phyloP scores from a whole-genome alignment of 495 filamentous ascomycete genomes.

The Jackrogersella minutella region DNA sequence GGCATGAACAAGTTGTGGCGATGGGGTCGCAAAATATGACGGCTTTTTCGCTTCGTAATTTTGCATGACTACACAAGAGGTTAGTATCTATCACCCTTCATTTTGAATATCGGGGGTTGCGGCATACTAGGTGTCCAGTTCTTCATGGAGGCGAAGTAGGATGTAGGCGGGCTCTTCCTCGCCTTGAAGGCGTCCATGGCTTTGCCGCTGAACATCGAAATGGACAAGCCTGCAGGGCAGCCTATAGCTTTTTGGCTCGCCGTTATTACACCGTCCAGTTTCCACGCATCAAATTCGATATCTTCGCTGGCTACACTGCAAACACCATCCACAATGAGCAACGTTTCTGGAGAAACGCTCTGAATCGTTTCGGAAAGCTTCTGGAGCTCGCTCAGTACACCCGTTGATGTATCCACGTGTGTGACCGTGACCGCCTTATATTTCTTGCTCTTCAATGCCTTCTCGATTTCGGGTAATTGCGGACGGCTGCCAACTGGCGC shows the following conservation, averaged over 20 bases:
- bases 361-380: constrained; percentile 81
- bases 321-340: constrained; percentile 92
- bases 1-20: constrained; percentile 92
- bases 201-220: constrained; percentile 88
- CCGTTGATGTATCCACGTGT: constrained; percentile 96
- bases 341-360: constrained; percentile 84
- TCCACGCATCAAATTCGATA: constrained; percentile 94
- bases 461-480: constrained; percentile 85
- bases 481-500: constrained; percentile 88
- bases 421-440: constrained; percentile 95
- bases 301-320: constrained; percentile 97
- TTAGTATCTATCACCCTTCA: constrained; percentile 25
- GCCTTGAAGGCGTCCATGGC: constrained; percentile 84
- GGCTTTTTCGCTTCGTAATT: constrained; percentile 98
- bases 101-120: background rate
- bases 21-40: constrained; percentile 96
- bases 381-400: constrained; percentile 90
- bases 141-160: constrained; percentile 94
- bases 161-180: constrained; percentile 77
- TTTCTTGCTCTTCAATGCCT: constrained; percentile 82
- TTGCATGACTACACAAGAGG: constrained; percentile 74
- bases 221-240: constrained; percentile 89
- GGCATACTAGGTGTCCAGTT: constrained; percentile 90
- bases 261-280: constrained; percentile 89
- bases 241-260: constrained; percentile 97